Evolutionary conservation across 352 stramenopile species (phyloP), one percentile per base, ranked within the genome.

Genomic region (Phytophthora agathidicida): DNA sequence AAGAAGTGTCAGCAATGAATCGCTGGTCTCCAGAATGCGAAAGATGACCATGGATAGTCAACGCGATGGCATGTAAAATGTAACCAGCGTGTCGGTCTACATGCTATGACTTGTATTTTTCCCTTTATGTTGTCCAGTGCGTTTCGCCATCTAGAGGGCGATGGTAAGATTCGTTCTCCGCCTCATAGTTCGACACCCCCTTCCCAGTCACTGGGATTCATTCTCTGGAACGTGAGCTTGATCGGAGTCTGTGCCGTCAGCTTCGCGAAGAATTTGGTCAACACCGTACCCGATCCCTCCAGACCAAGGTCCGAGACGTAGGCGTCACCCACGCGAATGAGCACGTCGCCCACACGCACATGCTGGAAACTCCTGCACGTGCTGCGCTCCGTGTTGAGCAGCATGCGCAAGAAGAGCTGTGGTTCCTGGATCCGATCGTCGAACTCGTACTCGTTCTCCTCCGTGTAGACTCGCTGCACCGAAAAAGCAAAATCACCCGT

Each of bases 251-350:
- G 68, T 4, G 38, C 61, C 30, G 68, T 71, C 20, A 91, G 53
- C 31, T 85, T 78, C 2, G 77, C 82, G 49, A 91, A 91, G 42
- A 88, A 81, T 59, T 84, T 87, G 26, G 81, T 88, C 36, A 91
- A 45, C 43, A 84, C 81, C 4, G 64, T 59, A 8, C 76, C 74
- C 7, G 78, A 75, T 31, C 71, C 67, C 16, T 88, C 81, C 3
- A 88, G 51, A 7, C 75, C 71, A n/a, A 91, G 64, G n/a, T 89
- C 81, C 24, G 78, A 87, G 11, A 91, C 70, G 36, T 84, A 67
- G 2, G 54, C 60, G 49, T 80, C 72, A 28, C 77, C 81, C 13
- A 91, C 73, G 28, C 83, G 62, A 56, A 91, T 81, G 9, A 91
- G 36, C 24, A 91, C 77, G 43, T 91, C 81, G 10, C 81, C 81